phyloP scores from a whole-genome alignment of 2,329 filamentous ascomycete species.

The Chaetomiaceae sp. region DNA sequence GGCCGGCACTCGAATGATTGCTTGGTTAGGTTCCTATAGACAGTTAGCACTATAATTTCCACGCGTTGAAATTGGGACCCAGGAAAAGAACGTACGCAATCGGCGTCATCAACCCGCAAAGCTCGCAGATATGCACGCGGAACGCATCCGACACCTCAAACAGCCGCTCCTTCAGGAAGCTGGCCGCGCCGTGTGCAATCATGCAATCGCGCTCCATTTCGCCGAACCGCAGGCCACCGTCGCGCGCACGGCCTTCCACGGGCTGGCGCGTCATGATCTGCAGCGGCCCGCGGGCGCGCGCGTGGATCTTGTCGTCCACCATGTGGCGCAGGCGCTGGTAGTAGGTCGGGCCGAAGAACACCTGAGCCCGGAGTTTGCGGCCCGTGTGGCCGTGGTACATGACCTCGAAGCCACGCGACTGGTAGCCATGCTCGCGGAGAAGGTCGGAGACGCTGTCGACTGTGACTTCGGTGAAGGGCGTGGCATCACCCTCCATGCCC shows the following conservation, averaged over 20 bases:
- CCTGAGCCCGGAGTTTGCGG: conserved; percentile 84
- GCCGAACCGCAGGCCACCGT: conserved; percentile 97
- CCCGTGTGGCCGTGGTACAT: conserved; percentile 99
- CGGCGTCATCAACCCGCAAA: conserved; percentile 97
- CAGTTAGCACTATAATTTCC: no score
- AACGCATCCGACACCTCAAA: conserved; percentile 98
- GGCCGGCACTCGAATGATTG: conserved; percentile 94
- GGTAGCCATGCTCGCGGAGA: conserved; percentile 85
- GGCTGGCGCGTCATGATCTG: conserved; percentile 97
- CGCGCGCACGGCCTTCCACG: conserved; percentile 94
- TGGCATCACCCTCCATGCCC: conserved; percentile 94
- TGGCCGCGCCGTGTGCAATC: conserved; percentile 98
- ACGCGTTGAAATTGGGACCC: conserved; percentile 5
- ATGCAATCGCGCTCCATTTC: conserved; percentile 99
- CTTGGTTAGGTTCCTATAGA: conserved; percentile 77
- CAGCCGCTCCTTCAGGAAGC: conserved; percentile 94
- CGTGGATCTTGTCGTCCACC: conserved; percentile 99
- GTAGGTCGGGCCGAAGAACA: conserved; percentile 97
- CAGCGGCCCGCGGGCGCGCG: conserved; percentile 91
- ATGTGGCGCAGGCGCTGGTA: conserved; percentile 98
- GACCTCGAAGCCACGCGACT: conserved; percentile 94
- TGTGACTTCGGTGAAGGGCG: conserved; percentile 95
- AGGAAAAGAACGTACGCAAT: conserved; percentile 72
- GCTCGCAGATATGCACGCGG: conserved; percentile 96
- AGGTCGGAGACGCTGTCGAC: conserved; percentile 88